Base-by-base conservation (phyloP, 345 rosid genomes). In the Acer saccharum region DNA sequence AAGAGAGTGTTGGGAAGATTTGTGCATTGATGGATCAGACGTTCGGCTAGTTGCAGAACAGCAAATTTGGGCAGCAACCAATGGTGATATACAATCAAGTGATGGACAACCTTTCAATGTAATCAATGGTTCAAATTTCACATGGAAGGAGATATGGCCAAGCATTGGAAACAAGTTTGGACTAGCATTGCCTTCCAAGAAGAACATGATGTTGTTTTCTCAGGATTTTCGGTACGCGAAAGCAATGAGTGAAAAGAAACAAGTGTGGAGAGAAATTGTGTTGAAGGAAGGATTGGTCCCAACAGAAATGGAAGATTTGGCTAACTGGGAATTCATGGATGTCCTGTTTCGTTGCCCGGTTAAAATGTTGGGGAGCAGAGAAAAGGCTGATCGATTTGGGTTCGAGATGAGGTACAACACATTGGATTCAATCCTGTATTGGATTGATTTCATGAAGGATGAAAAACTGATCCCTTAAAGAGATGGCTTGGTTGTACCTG, bases 131-230 rank as follows among this genome's bases (percentile, higher is more conserved):
- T 68, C 82, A 14, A 78, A 87, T 76, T 95, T 95, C 65, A 88
- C 89, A 14, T 95, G 99, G 98, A 90, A 87, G 84, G 93, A 93
- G 86, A 84, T 92, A 23, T 92, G 99, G 99, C 88, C 91, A 0
- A 76, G 77, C 0, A 70, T 95, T 0, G 98, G 86, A 35, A 77
- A 83, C 66, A 93, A 92, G 78, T 79, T 95, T 18, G 92, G 91
- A 0, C 83, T 86, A 5, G 65, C 78, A 80, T 88, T 88, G 68
- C 84, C 81, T 3, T 35, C 39, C 39, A 35, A 35, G 46, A 71
- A 88, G 69, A 63, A 65, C 0, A 82, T 79, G 94, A 35, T 35
- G 39, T 35, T 3, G 4, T 84, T 89, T 50, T 52, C n/a, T 29
- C 78, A 87, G 74, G 90, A 86, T 10, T 90, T 88, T 48, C 78